Evolutionary conservation across 192 early-diverging fungal genomes (phyloP).

Genomic region (Linnemannia hyalina): DNA sequence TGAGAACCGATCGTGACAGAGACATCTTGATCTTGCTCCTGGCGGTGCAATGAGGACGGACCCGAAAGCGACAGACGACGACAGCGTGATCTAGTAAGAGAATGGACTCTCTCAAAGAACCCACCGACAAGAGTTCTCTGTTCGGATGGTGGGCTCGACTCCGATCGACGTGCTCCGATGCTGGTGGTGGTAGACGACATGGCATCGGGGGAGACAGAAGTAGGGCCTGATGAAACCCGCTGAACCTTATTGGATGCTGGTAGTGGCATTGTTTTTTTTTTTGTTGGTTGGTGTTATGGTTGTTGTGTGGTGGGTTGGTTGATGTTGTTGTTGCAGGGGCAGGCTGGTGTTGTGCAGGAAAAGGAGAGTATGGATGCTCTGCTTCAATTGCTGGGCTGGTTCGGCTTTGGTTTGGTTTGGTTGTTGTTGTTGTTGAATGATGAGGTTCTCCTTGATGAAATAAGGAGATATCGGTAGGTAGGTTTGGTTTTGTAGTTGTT

Average conservation of each 20-base stretch:
- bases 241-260: not conserved
- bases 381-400: not conserved
- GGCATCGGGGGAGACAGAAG: not conserved
- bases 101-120: not conserved
- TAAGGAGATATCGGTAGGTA: not conserved
- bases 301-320: not conserved
- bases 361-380: not conserved
- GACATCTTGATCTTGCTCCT: not conserved
- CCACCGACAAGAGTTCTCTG: not conserved
- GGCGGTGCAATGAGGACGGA: not conserved
- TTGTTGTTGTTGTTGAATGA: not conserved
- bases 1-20: not conserved
- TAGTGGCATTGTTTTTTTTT: not conserved
- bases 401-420: not conserved
- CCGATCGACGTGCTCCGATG: not conserved
- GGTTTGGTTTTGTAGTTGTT: not conserved
- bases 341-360: not conserved
- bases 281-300: not conserved
- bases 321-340: not conserved
- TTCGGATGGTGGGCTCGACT: not conserved
- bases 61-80: constrained; percentile 2
- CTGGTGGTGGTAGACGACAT: not conserved
- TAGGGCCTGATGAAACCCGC: not conserved
- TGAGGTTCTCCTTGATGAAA: not conserved
- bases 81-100: not conserved